phyloP scores from a whole-genome alignment of 495 filamentous ascomycete genomes.

The Penicillium odoratum region DNA sequence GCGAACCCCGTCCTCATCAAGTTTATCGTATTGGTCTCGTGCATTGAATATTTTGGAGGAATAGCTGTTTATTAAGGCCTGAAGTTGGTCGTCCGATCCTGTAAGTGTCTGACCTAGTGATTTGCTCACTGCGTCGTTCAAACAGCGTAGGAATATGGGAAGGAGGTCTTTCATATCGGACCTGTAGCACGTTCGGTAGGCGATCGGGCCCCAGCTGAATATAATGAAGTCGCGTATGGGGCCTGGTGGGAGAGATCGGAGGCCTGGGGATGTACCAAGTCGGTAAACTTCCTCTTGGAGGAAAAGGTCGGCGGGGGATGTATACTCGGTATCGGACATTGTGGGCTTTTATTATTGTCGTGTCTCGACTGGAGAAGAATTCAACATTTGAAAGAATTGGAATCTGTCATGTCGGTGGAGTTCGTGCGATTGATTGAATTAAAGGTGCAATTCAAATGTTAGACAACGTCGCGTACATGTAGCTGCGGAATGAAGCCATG shows the following conservation, averaged over 20 bases:
- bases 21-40: slow-evolving; percentile 11
- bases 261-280: slow-evolving; percentile 27
- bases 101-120: slow-evolving; percentile 21
- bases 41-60: slow-evolving; percentile 28
- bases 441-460: not conserved
- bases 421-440: not conserved
- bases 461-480: not conserved
- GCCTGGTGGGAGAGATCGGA: slow-evolving; percentile 27
- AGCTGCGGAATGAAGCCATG: not conserved
- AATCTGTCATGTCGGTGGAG: not conserved
- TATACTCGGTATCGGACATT: slow-evolving; percentile 11
- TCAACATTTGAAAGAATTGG: not conserved
- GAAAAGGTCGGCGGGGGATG: slow-evolving; percentile 20
- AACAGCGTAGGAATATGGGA: slow-evolving; percentile 23
- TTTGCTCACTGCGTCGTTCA: slow-evolving; percentile 25
- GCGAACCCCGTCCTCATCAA: slow-evolving; percentile 21
- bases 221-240: slow-evolving; percentile 31
- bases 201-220: slow-evolving; percentile 32
- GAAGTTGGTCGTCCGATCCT: slow-evolving; percentile 23
- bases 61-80: slow-evolving; percentile 22
- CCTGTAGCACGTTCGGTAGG: slow-evolving; percentile 32
- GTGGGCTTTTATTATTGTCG: not conserved
- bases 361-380: not conserved
- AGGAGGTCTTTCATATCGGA: slow-evolving; percentile 24
- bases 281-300: slow-evolving; percentile 33